Evolutionary conservation across 2,329 filamentous ascomycete genomes (phyloP).

Genomic region (Didymella sp.): DNA sequence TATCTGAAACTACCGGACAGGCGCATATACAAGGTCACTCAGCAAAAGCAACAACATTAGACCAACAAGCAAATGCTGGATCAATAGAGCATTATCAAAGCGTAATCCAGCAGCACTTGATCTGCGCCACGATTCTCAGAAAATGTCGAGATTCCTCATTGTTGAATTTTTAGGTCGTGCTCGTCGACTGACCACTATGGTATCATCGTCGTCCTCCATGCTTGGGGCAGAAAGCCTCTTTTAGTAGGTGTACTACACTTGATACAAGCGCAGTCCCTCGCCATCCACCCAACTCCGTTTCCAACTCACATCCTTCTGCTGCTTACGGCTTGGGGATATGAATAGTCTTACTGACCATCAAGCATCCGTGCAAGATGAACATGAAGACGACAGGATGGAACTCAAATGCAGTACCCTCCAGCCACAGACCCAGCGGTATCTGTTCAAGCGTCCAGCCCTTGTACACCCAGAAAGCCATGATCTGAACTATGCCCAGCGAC

Average conservation of each 20-base stretch:
- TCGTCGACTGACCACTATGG: slow-evolving; percentile 5
- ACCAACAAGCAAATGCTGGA: not conserved
- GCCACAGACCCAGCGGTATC: slow-evolving; percentile 77
- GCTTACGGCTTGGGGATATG: slow-evolving; percentile 84
- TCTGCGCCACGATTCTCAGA: not conserved
- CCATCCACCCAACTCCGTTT: not conserved
- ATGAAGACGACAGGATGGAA: slow-evolving; percentile 82
- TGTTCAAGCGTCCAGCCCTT: slow-evolving; percentile 79
- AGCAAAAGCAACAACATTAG: slow-evolving; percentile 8
- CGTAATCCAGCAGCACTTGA: not conserved
- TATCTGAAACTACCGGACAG: not conserved
- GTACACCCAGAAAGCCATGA: slow-evolving; percentile 91
- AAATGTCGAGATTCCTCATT: not conserved
- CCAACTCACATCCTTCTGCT: not conserved
- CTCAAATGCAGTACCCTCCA: slow-evolving; percentile 73
- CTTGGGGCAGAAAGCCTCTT: not conserved
- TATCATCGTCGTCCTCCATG: slow-evolving; percentile 10
- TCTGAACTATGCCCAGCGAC: slow-evolving; percentile 75
- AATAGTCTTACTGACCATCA: slow-evolving; percentile 95
- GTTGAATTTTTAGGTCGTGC: slow-evolving; percentile 3
- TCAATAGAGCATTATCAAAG: not conserved
- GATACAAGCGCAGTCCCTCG: not conserved
- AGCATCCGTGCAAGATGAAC: slow-evolving; percentile 86
- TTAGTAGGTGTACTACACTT: not conserved
- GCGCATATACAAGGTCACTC: slow-evolving; percentile 1